These are phyloP conservation scores for Camellia granthamiana DNA, from an alignment of 148 eudicot species.

Conservation along the genomic window DNA sequence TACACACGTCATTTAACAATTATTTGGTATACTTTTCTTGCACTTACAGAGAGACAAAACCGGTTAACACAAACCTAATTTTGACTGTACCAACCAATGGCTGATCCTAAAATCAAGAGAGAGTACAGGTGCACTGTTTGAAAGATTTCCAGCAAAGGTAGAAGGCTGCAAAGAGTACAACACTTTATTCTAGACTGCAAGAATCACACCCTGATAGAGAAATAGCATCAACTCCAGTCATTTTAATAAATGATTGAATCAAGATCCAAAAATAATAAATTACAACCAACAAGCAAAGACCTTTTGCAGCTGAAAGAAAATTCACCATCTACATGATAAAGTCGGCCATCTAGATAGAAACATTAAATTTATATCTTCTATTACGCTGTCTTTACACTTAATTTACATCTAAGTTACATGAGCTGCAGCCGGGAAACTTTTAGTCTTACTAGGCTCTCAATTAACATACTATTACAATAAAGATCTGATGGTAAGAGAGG, in stretches of 20 bases:
- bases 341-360: background rate
- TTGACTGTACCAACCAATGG: background rate
- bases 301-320: background rate
- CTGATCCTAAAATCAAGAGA: background rate
- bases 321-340: background rate
- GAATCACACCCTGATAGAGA: background rate
- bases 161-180: background rate
- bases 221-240: background rate
- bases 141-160: background rate
- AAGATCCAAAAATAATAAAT: background rate
- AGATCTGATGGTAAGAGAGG: slow-evolving; percentile 31
- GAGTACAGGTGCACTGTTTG: background rate
- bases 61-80: background rate
- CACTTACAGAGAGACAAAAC: background rate
- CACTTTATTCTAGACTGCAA: background rate
- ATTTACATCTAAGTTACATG: slow-evolving; percentile 30
- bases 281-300: background rate
- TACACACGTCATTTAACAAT: background rate
- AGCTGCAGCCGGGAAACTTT: slow-evolving; percentile 11
- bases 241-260: background rate
- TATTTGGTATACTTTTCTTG: background rate
- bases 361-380: slow-evolving; percentile 2
- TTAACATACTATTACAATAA: slow-evolving; percentile 15
- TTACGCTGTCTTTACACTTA: slow-evolving; percentile 22
- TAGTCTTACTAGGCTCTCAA: slow-evolving; percentile 17